A percentile compares a stretch with the other conserved stretches of the same genome.
Evolutionary conservation across 176 grass and related monocot species (phyloP).

Genomic region (Musa acuminata): DNA sequence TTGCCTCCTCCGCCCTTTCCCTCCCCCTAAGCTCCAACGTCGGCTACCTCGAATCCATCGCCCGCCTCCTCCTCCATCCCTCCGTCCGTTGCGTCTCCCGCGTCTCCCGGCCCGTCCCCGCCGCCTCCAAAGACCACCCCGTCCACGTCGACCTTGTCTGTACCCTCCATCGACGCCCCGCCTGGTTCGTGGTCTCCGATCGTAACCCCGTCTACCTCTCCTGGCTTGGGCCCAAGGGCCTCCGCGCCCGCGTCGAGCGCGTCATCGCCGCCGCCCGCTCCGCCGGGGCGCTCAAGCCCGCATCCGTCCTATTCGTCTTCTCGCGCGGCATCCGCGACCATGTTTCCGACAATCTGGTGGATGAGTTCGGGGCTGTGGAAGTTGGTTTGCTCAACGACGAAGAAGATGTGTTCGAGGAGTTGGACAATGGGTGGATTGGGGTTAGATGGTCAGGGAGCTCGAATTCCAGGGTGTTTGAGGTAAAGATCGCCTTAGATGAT

Average conservation of each 20-base stretch:
- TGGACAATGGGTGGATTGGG: constrained; percentile 45
- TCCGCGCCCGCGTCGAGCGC: constrained; percentile 33
- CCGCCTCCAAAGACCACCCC: neutral
- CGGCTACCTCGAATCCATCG: constrained; percentile 52
- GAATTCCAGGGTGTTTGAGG: constrained; percentile 50
- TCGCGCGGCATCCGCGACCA: constrained; percentile 53
- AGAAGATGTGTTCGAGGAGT: constrained; percentile 31
- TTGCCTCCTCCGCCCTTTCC: neutral
- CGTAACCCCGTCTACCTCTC: constrained; percentile 52
- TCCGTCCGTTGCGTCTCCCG: constrained; percentile 46
- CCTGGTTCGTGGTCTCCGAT: constrained; percentile 69
- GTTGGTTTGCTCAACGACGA: constrained; percentile 41
- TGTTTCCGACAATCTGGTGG: constrained; percentile 26
- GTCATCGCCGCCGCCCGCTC: constrained; percentile 34
- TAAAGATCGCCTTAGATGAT: constrained; percentile 25
- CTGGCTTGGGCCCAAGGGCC: constrained; percentile 36
- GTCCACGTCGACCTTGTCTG: constrained; percentile 60
- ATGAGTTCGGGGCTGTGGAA: constrained; percentile 52
- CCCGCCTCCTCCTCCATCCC: constrained; percentile 70
- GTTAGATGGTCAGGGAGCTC: constrained; percentile 25
- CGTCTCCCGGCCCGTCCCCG: constrained; percentile 27
- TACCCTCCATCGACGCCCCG: constrained; percentile 38
- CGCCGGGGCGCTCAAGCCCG: constrained; percentile 32
- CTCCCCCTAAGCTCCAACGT: constrained; percentile 69
- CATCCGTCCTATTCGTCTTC: constrained; percentile 64